Evolutionary conservation across 2,329 filamentous ascomycete species (phyloP), one percentile per base, ranked within the genome.

Genomic region (Clonostachys solani): DNA sequence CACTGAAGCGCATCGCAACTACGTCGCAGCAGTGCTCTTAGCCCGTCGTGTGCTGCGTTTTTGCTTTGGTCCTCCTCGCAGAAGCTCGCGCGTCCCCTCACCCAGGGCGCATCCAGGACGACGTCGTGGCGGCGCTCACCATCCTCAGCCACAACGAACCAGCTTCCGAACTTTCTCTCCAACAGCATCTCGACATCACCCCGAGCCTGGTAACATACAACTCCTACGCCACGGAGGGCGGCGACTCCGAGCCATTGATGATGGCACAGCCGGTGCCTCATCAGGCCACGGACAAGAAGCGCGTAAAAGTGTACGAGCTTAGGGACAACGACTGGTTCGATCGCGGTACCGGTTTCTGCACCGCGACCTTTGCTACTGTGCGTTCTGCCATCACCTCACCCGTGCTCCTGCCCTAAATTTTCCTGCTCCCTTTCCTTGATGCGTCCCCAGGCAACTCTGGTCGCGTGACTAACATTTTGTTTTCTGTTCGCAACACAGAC

Each of bases 251-350:
- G 71, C 75, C 77, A 67, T 74, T 76, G 81, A 84, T 82, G 76
- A 86, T 86, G 82, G 82, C 82, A 81, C 81, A 84, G 74, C 71
- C 74, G 59, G 80, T 84, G 81, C 81, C 81, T 81, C 80, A 83
- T 80, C 78, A 77, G 72, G 71, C 76, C 67, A 77, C 77, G 67
- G 81, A 84, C 61, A 82, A 77, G 71, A 83, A 80, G 68, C 80
- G 94, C 78, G 94, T 97, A 70, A 99, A 99, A 78, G 94, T 99
- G 65, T 99, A 99, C 70, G 94, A 97, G 75, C 81, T 99, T 61
- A 90, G 89, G 68, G 91, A 96, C 72, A 96, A 95, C 78, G 94
- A 97, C 82, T 99, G 94, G 94, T 96, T 92, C 66, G 94, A 99
- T 72, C 81, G 92, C 61, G 94, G 94, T 54, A 99, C 94, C 43